Base-by-base conservation (phyloP, 1,139 yeast genomes). In the Saccharomycopsis phalli region DNA sequence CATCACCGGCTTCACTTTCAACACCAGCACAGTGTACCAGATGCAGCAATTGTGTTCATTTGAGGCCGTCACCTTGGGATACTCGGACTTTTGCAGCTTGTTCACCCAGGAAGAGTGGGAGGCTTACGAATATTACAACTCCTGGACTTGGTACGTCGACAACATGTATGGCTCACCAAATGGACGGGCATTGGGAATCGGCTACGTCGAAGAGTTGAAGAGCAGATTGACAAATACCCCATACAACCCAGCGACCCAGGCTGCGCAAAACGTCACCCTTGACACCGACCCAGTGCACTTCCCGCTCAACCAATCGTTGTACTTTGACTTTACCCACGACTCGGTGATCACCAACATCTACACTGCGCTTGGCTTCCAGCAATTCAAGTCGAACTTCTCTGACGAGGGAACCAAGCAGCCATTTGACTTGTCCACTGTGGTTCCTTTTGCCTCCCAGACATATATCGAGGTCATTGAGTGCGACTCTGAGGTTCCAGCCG, bases 41-140 rank as follows among this genome's bases (percentile, higher is more conserved):
- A 42, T 59, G 44, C 59, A 58, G 45, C 49, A 47, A 25, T 48
- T 58, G 49, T 59, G 63, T 49, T 59, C 61, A 5, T 59, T 51
- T 45, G 63, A 59, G 41, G 50, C 57, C 39, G 56, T 54, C 44
- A 56, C 53, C 10, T 49, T 51, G 34, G 63, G 62, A 8, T 50
- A 50, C 31, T 55, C 60, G 16, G 55, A 55, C 16, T 53, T 58
- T 40, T 58, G 63, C 40, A 47, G 49, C 17, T 49, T 59, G 23
- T 59, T 59, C 49, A 53, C 59, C 31, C 53, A 53, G 37, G 55
- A 58, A 34, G 63, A 59, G 42, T 57, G 51, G 49, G 50, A 58
- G 27, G 49, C 50, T 36, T 51, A 55, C 47, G 53, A 54, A 20
- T 59, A 58, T 51, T 41, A 41, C 30, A 42, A 40, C n/a, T 60